Percentiles rank a stretch among this genome's conserved stretches.
Conservation (phyloP, 2,329 filamentous ascomycete species). For the Ophiostoma novo-ulmi region DNA sequence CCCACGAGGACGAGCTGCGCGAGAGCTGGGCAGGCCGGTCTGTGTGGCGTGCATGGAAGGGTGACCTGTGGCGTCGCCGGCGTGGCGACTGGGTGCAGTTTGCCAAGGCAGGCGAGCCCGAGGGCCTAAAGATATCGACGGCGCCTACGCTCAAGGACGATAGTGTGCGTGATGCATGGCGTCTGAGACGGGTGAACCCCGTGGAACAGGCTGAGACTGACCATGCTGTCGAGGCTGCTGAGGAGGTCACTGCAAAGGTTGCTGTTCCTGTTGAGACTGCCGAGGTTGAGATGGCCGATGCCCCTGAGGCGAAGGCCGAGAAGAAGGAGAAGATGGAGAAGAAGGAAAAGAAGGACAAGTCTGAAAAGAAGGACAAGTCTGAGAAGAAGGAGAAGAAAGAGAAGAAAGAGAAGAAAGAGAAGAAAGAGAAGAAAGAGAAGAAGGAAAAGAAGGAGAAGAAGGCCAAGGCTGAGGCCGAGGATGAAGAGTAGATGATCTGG, state of each 20-base stretch:
- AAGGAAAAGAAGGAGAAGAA: conserved; percentile 10
- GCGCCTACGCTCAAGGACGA: conserved; percentile 32
- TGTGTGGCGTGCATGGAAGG: conserved; percentile 55
- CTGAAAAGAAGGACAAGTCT: conserved; percentile 17
- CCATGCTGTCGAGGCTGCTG: background rate
- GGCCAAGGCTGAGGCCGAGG: background rate
- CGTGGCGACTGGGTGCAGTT: conserved; percentile 52
- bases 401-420: background rate
- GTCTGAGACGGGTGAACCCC: conserved; percentile 15
- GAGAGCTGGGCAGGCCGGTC: conserved; percentile 51
- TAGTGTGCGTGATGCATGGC: conserved; percentile 7
- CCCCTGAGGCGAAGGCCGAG: background rate
- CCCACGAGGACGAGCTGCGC: conserved; percentile 46
- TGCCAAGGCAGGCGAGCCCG: conserved; percentile 48
- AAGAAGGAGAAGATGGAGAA: conserved; percentile 9
- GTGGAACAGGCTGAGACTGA: background rate
- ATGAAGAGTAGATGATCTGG: background rate
- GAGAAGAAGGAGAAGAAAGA: conserved; percentile 14
- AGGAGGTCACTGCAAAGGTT: background rate
- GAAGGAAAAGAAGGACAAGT: conserved; percentile 3
- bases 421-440: conserved; percentile 16
- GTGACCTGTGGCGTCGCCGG: conserved; percentile 52
- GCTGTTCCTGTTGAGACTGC: background rate
- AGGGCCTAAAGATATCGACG: conserved; percentile 35
- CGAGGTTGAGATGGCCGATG: background rate